phyloP scores from a whole-genome alignment of 177 flowering plant genomes.

The Telopea speciosissima region DNA sequence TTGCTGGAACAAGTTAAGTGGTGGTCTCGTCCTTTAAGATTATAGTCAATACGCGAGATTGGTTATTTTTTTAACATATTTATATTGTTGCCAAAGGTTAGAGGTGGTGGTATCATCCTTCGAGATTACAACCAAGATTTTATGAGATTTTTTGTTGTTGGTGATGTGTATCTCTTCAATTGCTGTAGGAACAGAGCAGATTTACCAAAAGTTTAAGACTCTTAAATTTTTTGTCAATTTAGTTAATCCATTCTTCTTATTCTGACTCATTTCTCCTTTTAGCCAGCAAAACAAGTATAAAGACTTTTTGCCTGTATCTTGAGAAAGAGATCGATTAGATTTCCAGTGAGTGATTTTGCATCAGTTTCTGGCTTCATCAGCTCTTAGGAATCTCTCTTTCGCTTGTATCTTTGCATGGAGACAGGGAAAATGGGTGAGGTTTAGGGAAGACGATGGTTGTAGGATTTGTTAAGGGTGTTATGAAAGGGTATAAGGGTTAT shows the following conservation, averaged over 20 bases:
- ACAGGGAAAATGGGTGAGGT: too few relatives aligned
- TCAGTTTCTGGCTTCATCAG: background rate
- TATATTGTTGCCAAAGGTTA: background rate
- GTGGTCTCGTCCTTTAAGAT: too few relatives aligned
- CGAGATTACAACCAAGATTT: background rate
- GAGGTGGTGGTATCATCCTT: background rate
- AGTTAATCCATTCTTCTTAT: background rate
- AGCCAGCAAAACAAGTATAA: background rate
- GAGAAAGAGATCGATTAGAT: background rate
- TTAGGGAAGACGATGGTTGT: too few relatives aligned
- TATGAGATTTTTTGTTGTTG: background rate
- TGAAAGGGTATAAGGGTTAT: too few relatives aligned
- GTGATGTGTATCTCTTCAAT: background rate
- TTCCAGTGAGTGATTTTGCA: background rate
- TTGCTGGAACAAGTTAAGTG: too few relatives aligned
- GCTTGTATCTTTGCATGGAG: too few relatives aligned
- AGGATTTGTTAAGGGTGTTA: too few relatives aligned
- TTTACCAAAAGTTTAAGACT: background rate
- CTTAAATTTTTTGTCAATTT: background rate
- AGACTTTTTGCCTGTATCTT: background rate
- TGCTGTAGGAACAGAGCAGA: background rate
- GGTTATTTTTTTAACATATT: background rate
- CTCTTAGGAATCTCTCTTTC: background rate
- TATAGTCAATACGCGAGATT: background rate
- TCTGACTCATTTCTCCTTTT: too few relatives aligned